Conservation (phyloP, 129 eudicot genomes). For the Mikania micrantha region DNA sequence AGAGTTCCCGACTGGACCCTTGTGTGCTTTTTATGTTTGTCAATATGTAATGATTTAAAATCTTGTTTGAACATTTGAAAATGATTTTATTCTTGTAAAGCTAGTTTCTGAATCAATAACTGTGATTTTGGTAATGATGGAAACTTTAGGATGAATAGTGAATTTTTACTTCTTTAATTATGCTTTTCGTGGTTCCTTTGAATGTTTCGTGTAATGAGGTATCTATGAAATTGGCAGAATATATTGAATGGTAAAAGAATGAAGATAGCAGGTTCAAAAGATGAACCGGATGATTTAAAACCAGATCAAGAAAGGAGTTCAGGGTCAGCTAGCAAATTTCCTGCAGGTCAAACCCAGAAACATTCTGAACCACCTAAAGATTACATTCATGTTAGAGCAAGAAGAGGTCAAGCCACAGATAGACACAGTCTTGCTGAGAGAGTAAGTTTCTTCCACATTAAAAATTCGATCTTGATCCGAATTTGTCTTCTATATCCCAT, state of each 20-base stretch:
- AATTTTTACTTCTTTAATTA: neutral
- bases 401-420: slow-evolving; percentile 99
- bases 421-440: slow-evolving; percentile 97
- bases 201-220: neutral
- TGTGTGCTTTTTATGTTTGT: neutral
- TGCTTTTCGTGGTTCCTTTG: neutral
- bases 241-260: slow-evolving; percentile 38
- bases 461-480: neutral
- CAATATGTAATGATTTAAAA: neutral
- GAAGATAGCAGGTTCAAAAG: slow-evolving; percentile 38
- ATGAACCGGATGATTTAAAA: slow-evolving; percentile 38
- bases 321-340: slow-evolving; percentile 36
- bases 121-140: neutral
- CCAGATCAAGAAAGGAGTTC: slow-evolving; percentile 49
- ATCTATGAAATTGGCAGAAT: slow-evolving; percentile 32
- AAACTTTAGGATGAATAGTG: neutral
- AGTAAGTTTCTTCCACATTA: slow-evolving; percentile 32
- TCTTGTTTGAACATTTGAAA: neutral
- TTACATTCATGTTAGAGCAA: slow-evolving; percentile 91
- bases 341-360: slow-evolving; percentile 30
- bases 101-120: neutral
- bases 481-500: neutral
- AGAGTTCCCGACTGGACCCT: neutral
- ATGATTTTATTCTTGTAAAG: neutral
- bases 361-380: slow-evolving; percentile 67